Evolutionary conservation across 2,329 filamentous ascomycete species (phyloP).

Genomic region (Plenodomus lindquistii): DNA sequence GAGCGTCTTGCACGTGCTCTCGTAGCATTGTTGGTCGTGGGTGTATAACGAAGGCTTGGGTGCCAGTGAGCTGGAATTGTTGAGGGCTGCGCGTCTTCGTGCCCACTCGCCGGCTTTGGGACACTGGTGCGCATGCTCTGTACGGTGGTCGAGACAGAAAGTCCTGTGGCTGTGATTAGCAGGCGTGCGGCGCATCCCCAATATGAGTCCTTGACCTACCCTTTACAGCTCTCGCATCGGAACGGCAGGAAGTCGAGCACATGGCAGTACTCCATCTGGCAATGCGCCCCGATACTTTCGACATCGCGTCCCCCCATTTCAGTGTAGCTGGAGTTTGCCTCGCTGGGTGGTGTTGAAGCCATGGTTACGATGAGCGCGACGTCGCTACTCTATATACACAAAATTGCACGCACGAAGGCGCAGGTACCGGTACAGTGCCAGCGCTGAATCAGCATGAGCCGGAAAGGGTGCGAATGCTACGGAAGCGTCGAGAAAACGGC

Average conservation of each 20-base stretch:
- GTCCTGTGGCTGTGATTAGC: slow-evolving; percentile 56
- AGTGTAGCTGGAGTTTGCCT: slow-evolving; percentile 58
- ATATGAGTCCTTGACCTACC: too few species aligned
- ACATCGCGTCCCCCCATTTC: slow-evolving; percentile 73
- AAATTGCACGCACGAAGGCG: too few species aligned
- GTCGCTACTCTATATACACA: too few species aligned
- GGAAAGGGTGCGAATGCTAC: too few species aligned
- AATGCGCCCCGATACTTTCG: slow-evolving; percentile 85
- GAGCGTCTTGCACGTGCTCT: slow-evolving; percentile 67
- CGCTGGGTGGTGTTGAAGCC: too few species aligned
- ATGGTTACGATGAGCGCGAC: too few species aligned
- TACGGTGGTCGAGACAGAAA: slow-evolving; percentile 93
- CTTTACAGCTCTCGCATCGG: slow-evolving; percentile 82
- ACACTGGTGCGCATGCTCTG: slow-evolving; percentile 78
- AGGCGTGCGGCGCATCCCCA: too few species aligned
- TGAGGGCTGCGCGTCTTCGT: slow-evolving; percentile 48
- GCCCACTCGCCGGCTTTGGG: slow-evolving; percentile 65
- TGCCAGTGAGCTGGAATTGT: slow-evolving; percentile 27
- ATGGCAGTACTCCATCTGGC: slow-evolving; percentile 88
- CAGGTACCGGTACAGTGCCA: too few species aligned
- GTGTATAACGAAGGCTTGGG: slow-evolving; percentile 61
- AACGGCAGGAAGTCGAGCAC: slow-evolving; percentile 97
- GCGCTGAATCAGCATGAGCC: too few species aligned
- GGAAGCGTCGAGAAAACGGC: too few species aligned
- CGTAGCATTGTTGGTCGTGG: slow-evolving; percentile 70